Evolutionary conservation across 768 basidiomycete genomes (phyloP), one percentile per base, ranked within the genome.

Genomic region (Lentinula sp.): DNA sequence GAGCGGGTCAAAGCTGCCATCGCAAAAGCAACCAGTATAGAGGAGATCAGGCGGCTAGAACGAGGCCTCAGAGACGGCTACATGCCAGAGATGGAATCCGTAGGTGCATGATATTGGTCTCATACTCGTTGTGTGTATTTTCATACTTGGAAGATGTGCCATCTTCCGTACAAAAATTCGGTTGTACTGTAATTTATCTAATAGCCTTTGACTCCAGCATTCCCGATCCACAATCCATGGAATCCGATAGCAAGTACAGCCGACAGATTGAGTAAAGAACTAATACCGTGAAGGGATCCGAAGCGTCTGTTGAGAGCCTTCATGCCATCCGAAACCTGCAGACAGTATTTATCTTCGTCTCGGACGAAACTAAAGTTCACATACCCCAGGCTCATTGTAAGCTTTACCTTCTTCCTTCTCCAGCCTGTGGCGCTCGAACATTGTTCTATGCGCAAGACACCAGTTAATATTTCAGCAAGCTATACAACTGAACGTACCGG

Each of bases 1-100:
- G 90, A 92, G 66, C 86, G 85, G 64, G 91, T 96, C 64, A 89
- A 86, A 71, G 84, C 86, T 35, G 93, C 93, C 16, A 95, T 96
- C 65, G 88, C 89, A 64, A 88, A 86, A 64, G 94, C 94, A n/a
- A 91, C 88, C 37, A 94, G 91, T 52, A 84, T 93, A 65, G 93
- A 96, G 70, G 93, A 96, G 74, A 87, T 95, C 68, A 82, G 88
- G 72, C 83, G 84, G 68, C 70, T 95, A 65, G 92, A 95, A 74
- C 82, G 90, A 75, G 89, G 84, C 70, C 73, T 94, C 66, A 82
- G 84, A 68, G 93, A 95, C 69, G 93, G 93, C 48, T 93, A 89
- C 72, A 73, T 93, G 73, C 91, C 93, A 53, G 80, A 84, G 62
- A 80, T 87, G 76, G 89, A 91, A 69, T 80, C 84, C 55, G 85